Percentiles rank a stretch among this genome's conserved stretches.
Evolutionary conservation across 1,284 basidiomycete genomes (phyloP).

Genomic region (Salmacisia buchloeana): DNA sequence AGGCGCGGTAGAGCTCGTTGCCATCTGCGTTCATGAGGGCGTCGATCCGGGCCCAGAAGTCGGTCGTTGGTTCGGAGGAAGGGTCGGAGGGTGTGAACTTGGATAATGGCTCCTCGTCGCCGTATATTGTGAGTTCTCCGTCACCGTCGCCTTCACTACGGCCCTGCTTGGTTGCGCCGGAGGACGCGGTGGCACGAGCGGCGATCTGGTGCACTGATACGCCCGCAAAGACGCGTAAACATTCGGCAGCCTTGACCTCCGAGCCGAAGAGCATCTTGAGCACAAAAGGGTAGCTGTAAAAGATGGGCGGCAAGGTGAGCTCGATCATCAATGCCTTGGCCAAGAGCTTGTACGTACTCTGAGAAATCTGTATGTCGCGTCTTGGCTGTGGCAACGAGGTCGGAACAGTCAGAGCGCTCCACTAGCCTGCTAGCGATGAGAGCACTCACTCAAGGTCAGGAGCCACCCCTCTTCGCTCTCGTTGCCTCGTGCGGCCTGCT

Average conservation of each 20-base stretch:
- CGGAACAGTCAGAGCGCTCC: neutral
- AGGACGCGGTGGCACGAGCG: neutral
- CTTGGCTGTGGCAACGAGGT: neutral
- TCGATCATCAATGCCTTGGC: neutral
- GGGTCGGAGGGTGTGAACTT: neutral
- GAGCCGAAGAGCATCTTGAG: conserved; percentile 3
- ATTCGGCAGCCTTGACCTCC: neutral
- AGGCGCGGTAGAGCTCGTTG: neutral
- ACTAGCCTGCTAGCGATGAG: neutral
- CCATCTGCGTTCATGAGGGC: neutral
- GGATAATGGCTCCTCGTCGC: neutral
- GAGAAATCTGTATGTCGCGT: conserved; percentile 7
- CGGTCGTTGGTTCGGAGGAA: neutral
- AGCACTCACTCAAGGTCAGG: conserved; percentile 17
- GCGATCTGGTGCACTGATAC: conserved; percentile 1
- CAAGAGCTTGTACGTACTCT: neutral
- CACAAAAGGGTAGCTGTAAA: neutral
- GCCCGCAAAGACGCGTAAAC: neutral
- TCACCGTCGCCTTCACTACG: neutral
- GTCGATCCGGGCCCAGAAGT: neutral
- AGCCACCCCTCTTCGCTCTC: conserved; percentile 27
- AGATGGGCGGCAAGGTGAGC: neutral
- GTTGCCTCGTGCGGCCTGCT: conserved; percentile 17
- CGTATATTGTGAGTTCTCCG: too few species aligned
- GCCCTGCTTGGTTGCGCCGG: neutral